Percentiles rank a stretch among this genome's conserved stretches.
phyloP scores from a whole-genome alignment of 768 basidiomycete genomes.

The Daedalea quercina region DNA sequence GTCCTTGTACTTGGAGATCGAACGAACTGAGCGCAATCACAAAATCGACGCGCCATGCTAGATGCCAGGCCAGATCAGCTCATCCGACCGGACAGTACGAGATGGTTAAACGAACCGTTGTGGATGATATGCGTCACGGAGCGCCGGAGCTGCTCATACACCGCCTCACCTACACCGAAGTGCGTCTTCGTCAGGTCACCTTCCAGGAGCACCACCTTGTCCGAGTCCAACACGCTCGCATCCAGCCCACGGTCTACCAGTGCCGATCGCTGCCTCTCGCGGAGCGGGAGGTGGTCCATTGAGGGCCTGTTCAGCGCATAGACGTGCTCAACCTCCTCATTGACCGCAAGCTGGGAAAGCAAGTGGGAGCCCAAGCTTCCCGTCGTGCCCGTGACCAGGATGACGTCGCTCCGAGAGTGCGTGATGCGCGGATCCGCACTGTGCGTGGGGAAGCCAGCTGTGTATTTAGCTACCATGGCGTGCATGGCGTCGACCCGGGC shows the following conservation, averaged over 20 bases:
- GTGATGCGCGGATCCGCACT: not conserved
- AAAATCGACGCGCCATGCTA: constrained; percentile 37
- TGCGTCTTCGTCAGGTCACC: constrained; percentile 13
- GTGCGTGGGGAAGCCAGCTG: constrained; percentile 7
- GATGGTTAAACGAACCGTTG: constrained; percentile 17
- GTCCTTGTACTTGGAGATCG: constrained; percentile 27
- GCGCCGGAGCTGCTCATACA: constrained; percentile 8
- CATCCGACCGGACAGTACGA: not conserved
- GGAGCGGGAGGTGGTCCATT: constrained; percentile 4
- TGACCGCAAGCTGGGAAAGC: constrained; percentile 17
- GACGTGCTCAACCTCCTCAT: constrained; percentile 13
- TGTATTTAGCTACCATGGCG: constrained; percentile 36
- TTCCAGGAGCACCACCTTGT: constrained; percentile 11
- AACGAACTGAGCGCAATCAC: constrained; percentile 32
- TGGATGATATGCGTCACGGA: constrained; percentile 17
- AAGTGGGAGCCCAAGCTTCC: constrained; percentile 24
- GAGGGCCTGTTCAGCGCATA: constrained; percentile 20
- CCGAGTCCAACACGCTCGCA: constrained; percentile 5
- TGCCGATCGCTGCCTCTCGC: constrained; percentile 9
- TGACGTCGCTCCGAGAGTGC: constrained; percentile 11
- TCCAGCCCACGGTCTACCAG: constrained; percentile 15
- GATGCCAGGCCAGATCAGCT: not conserved
- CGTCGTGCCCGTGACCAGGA: constrained; percentile 28
- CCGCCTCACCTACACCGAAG: constrained; percentile 11
- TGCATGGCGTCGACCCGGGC: constrained; percentile 22